Conservation (phyloP, 441 rosid species). For the Jatropha podagrica region DNA sequence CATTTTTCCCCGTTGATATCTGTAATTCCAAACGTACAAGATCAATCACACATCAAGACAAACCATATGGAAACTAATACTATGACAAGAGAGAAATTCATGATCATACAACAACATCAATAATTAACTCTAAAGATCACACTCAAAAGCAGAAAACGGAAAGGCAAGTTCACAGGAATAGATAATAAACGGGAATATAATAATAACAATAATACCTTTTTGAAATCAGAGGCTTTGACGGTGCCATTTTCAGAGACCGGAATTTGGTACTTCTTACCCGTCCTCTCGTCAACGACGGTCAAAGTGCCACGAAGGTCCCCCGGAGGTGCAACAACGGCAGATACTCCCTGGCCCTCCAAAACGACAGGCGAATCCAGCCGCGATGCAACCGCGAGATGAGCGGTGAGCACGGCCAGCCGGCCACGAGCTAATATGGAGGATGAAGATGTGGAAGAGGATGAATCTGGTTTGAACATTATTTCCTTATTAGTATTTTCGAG, state of each 20-base stretch:
- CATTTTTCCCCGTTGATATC: conserved; percentile 80
- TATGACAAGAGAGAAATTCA: not conserved
- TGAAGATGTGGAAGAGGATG: conserved; percentile 13
- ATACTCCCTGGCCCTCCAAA: conserved; percentile 53
- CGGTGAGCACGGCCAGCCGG: conserved; percentile 63
- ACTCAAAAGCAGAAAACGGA: not conserved
- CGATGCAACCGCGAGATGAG: conserved; percentile 53
- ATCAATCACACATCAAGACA: not conserved
- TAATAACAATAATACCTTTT: conserved; percentile 46
- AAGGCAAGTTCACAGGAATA: not conserved
- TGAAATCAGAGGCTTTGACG: conserved; percentile 73
- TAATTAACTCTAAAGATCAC: not conserved
- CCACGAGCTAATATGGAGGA: conserved; percentile 44
- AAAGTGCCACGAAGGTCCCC: conserved; percentile 56
- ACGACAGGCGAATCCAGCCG: conserved; percentile 5
- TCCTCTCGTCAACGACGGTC: conserved; percentile 73
- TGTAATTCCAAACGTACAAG: conserved; percentile 21
- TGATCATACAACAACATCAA: not conserved
- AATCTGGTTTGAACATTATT: conserved; percentile 16
- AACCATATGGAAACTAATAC: not conserved
- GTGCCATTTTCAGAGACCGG: conserved; percentile 68
- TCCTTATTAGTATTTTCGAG: too few species aligned
- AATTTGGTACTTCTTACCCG: conserved; percentile 64
- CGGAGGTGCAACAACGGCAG: conserved; percentile 50
- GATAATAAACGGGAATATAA: too few species aligned